These are phyloP conservation scores for Rhodocollybia butyracea DNA, from an alignment of 768 basidiomycete genomes.

Conservation along the genomic window DNA sequence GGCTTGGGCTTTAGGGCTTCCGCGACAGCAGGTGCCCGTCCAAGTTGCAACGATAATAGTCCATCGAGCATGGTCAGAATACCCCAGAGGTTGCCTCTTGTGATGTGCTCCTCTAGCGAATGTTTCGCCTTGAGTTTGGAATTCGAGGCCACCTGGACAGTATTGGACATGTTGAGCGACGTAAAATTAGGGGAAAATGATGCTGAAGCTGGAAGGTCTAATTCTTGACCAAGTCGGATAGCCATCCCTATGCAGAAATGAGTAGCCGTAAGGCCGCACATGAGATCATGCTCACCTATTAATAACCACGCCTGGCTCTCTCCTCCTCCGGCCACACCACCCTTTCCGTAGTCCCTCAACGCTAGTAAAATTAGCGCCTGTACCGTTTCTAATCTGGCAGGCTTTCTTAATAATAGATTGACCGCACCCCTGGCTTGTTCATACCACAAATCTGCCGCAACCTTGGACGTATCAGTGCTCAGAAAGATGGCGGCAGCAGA, in stretches of 20 bases:
- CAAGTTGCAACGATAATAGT: slow-evolving; percentile 25
- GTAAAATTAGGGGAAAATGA: neutral
- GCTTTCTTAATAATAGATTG: slow-evolving; percentile 7
- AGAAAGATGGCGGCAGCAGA: neutral
- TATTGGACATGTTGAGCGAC: neutral
- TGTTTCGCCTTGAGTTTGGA: neutral
- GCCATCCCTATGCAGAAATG: slow-evolving; percentile 8
- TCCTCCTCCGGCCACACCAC: slow-evolving; percentile 11
- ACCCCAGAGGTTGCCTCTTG: slow-evolving; percentile 23
- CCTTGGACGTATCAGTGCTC: slow-evolving; percentile 14
- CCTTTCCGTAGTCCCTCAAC: slow-evolving; percentile 23
- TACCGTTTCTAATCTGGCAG: slow-evolving; percentile 14
- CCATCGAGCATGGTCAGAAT: slow-evolving; percentile 22
- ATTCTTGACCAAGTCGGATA: slow-evolving; percentile 20
- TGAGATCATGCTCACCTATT: slow-evolving; percentile 13
- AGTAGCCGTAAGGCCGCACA: slow-evolving; percentile 1
- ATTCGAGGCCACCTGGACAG: neutral
- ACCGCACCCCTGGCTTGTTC: slow-evolving; percentile 14
- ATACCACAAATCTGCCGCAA: slow-evolving; percentile 27
- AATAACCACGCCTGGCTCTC: slow-evolving; percentile 26
- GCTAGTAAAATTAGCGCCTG: slow-evolving; percentile 24
- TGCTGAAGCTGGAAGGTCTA: slow-evolving; percentile 7
- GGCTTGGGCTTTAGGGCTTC: slow-evolving; percentile 13
- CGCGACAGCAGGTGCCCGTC: slow-evolving; percentile 19
- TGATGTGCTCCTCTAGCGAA: slow-evolving; percentile 8